Evolutionary conservation across 257 asterid species (phyloP).

Genomic region (Rauvolfia tetraphylla): DNA sequence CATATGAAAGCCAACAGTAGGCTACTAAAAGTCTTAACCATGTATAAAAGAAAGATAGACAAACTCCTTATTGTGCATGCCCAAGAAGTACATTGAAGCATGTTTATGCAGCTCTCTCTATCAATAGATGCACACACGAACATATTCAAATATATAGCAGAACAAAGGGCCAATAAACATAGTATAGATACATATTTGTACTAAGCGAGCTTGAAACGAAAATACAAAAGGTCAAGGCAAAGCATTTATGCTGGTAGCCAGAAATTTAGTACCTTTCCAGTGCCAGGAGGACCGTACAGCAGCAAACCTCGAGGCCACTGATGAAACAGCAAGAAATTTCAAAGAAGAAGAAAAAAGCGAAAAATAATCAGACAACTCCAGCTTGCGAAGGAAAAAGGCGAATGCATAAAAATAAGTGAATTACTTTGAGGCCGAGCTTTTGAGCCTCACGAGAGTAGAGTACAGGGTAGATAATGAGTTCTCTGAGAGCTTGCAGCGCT

Average conservation of each 20-base stretch:
- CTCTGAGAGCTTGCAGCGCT: slow-evolving; percentile 68
- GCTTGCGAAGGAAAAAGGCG: not conserved
- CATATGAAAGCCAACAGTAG: not conserved
- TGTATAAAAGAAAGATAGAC: not conserved
- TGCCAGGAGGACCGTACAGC: slow-evolving; percentile 95
- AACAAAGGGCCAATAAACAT: not conserved
- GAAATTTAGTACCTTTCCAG: slow-evolving; percentile 72
- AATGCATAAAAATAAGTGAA: slow-evolving; percentile 5
- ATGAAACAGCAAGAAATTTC: not conserved
- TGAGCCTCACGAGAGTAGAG: slow-evolving; percentile 60
- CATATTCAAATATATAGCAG: not conserved
- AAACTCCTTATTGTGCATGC: too few species aligned
- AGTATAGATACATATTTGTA: not conserved
- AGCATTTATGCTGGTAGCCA: not conserved
- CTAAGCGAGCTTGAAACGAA: not conserved
- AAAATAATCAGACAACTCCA: not conserved
- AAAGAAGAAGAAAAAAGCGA: not conserved
- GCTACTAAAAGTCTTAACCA: too few species aligned
- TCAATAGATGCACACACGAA: too few species aligned
- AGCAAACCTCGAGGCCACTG: slow-evolving; percentile 93
- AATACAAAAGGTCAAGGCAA: not conserved
- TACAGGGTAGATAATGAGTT: slow-evolving; percentile 61
- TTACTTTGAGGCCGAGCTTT: slow-evolving; percentile 70
- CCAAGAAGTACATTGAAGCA: slow-evolving; percentile 4
- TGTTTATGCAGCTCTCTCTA: too few species aligned